Percentiles rank a stretch among this genome's conserved stretches.
phyloP scores from a whole-genome alignment of 2,329 filamentous ascomycete species.

The Aspergillus arachidicola region DNA sequence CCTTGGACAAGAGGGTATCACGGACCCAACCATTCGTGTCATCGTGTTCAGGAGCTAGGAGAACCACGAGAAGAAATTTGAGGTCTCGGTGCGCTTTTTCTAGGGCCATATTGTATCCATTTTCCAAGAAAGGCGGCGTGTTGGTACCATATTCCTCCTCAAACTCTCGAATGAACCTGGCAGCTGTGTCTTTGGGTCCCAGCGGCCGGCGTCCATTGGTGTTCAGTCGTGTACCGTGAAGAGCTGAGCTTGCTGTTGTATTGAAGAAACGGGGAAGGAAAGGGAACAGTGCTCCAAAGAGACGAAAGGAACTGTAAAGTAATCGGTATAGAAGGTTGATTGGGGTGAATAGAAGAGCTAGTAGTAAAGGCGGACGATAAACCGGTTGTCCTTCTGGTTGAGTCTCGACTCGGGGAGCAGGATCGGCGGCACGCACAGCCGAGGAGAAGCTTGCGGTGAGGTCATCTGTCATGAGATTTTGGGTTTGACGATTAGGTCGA shows the following conservation, averaged over 20 bases:
- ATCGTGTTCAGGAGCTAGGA: conserved; percentile 92
- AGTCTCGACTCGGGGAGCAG: conserved; percentile 83
- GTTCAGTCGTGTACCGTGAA: conserved; percentile 51
- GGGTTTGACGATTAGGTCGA: conserved; percentile 64
- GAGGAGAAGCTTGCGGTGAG: conserved; percentile 34
- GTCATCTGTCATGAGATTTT: conserved; percentile 66
- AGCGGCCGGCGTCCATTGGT: conserved; percentile 73
- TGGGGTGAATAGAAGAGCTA: conserved; percentile 78
- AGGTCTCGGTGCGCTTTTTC: conserved; percentile 88
- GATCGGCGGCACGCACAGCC: conserved; percentile 56
- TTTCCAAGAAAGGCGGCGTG: conserved; percentile 75
- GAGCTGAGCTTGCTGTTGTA: conserved; percentile 51
- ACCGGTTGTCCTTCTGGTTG: conserved; percentile 66
- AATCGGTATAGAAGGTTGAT: conserved; percentile 77
- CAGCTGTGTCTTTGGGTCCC: conserved; percentile 82
- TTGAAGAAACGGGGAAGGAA: conserved; percentile 70
- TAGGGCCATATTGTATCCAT: conserved; percentile 87
- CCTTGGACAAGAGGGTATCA: conserved; percentile 76
- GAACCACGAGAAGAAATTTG: conserved; percentile 85
- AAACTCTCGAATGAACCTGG: conserved; percentile 87
- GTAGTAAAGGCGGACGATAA: conserved; percentile 71
- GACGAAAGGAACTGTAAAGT: conserved; percentile 66
- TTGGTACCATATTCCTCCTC: conserved; percentile 83
- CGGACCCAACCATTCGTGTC: conserved; percentile 80
- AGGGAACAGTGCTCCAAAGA: conserved; percentile 76